Percentiles rank a stretch among this genome's conserved stretches.
These are phyloP conservation scores for Fusarium circinatum DNA, from an alignment of 2,329 filamentous ascomycete genomes.

Conservation along the genomic window DNA sequence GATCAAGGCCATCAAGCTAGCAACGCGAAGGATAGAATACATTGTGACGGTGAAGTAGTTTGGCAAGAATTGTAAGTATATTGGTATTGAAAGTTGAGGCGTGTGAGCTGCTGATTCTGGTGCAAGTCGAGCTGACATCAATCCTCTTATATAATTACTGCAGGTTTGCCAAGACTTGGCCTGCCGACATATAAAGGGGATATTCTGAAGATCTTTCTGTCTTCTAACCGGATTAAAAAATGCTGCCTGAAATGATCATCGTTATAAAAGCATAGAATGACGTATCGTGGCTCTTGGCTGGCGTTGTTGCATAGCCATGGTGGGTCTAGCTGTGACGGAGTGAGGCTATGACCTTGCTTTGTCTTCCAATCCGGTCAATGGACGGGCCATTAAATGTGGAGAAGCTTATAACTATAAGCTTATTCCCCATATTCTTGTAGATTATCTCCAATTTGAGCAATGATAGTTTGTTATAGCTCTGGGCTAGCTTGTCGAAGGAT, in stretches of 20 bases:
- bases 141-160: background rate
- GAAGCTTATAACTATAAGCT: background rate
- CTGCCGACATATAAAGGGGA: background rate
- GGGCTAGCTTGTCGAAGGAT: background rate
- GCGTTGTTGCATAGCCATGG: background rate
- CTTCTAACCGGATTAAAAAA: background rate
- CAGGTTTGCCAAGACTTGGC: too few species aligned
- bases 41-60: background rate
- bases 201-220: background rate
- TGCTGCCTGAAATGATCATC: background rate
- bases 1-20: background rate
- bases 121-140: accelerated
- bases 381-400: background rate
- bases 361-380: too few species aligned
- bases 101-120: too few species aligned
- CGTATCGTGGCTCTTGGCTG: background rate
- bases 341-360: background rate
- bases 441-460: background rate
- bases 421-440: background rate
- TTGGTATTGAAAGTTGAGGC: background rate
- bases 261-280: background rate
- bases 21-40: background rate
- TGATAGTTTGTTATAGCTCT: background rate
- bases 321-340: background rate
- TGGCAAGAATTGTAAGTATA: accelerated